Evolutionary conservation across 306 rosid species (phyloP).

Genomic region (Dicorynia guianensis): DNA sequence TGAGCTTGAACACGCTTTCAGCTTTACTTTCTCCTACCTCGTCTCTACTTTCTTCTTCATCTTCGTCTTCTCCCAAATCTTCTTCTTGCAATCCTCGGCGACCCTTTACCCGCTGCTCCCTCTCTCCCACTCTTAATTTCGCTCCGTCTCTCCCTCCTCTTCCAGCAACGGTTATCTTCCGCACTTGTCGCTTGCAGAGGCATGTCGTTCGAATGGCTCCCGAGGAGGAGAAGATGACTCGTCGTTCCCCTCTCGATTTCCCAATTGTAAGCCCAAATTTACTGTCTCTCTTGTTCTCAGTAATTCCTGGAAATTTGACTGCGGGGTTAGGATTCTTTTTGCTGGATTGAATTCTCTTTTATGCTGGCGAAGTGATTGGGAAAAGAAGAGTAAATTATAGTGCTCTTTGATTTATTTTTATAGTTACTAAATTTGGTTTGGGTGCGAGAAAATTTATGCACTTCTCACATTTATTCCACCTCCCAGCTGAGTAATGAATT

Average conservation of each 20-base stretch:
- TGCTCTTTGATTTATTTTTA: not conserved
- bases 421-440: not conserved
- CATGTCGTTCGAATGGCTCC: conserved; percentile 84
- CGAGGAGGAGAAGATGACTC: conserved; percentile 79
- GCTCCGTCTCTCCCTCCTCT: conserved; percentile 12
- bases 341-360: not conserved
- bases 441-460: not conserved
- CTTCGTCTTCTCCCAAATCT: conserved; percentile 30
- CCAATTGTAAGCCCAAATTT: conserved; percentile 58
- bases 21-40: conserved; percentile 28
- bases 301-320: not conserved
- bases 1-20: conserved; percentile 40
- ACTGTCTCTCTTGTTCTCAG: not conserved
- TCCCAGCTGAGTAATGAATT: not conserved
- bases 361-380: not conserved
- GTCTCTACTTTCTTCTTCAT: conserved; percentile 22
- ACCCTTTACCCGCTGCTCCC: conserved; percentile 28
- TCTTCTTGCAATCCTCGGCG: conserved; percentile 10
- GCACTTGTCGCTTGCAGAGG: conserved; percentile 38
- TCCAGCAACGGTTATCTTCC: not conserved
- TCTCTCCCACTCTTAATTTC: not conserved
- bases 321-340: not conserved
- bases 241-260: conserved; percentile 88
- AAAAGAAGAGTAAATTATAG: not conserved
- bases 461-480: not conserved